Percentiles rank a stretch among this genome's conserved stretches.
These are phyloP conservation scores for Mayamaea pseudoterrestris DNA, from an alignment of 108 stramenopile genomes.

Conservation along the genomic window DNA sequence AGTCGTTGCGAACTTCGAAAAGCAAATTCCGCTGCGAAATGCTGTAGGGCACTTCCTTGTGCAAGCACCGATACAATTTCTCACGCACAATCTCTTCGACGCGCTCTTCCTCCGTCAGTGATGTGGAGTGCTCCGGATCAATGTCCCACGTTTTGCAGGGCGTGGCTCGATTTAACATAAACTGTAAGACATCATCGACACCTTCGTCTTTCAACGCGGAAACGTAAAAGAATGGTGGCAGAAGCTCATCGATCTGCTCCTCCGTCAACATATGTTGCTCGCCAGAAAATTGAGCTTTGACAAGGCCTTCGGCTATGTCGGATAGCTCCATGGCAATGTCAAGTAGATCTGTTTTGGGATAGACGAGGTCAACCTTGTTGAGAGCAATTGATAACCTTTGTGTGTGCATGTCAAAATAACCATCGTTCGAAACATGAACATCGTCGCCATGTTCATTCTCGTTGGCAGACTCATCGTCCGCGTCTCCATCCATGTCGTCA, in stretches of 20 bases:
- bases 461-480: background rate
- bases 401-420: conserved; percentile 36
- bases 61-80: conserved; percentile 74
- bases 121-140: conserved; percentile 31
- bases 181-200: conserved; percentile 62
- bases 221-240: conserved; percentile 53
- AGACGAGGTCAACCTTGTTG: conserved; percentile 87
- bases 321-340: conserved; percentile 62
- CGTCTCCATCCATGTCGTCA: conserved; percentile 1
- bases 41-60: conserved; percentile 69
- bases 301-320: conserved; percentile 39
- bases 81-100: conserved; percentile 85
- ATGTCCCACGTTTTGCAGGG: conserved; percentile 58
- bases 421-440: conserved; percentile 1
- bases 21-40: conserved; percentile 35
- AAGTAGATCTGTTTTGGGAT: conserved; percentile 72
- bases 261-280: background rate
- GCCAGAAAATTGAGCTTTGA: too few relatives aligned
- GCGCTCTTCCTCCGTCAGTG: conserved; percentile 46
- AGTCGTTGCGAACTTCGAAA: conserved; percentile 14
- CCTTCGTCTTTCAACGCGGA: conserved; percentile 70
- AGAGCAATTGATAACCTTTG: conserved; percentile 34
- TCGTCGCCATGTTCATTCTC: background rate
- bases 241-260: conserved; percentile 21
- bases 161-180: conserved; percentile 55